Evolutionary conservation across 371 early-diverging fungal genomes (phyloP), one percentile per base, ranked within the genome.

Genomic region (Syncephalastrum monosporum): DNA sequence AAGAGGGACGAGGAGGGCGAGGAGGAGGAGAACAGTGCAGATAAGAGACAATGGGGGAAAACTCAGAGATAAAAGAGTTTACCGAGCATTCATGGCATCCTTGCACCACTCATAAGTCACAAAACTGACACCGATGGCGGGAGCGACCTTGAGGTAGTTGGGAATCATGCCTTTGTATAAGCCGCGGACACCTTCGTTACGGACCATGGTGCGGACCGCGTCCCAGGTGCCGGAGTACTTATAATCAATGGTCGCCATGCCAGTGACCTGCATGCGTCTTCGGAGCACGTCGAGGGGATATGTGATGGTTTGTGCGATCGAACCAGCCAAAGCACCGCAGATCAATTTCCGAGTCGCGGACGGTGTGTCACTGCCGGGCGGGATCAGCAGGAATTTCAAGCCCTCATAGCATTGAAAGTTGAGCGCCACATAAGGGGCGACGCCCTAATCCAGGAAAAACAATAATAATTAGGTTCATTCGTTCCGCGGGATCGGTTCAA

Each of bases 211-310:
- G 45, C 55, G 81, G 17, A 63, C 53, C 14, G 90, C 92, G 62
- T 93, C 86, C 84, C 86, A 87, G 12, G 92, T 92, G 42, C 82
- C 87, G 6, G 65, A 72, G 65, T 93, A 93, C 63, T 87, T 82
- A 69, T 89, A 90, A 38, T 76, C 75, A 48, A 88, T 81, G 19
- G 69, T 74, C 3, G 82, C 75, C 90, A 92, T 87, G 6, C 91
- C 87, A n/a, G 86, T 88, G 55, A 93, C 91, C 70, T 94, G 95
- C 84, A 94, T 87, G 46, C 91, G 79, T 45, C 95, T 80, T 19
- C 95, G 82, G 46, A 94, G 68, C 3, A 94, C 89, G 58, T 94
- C 94, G 56, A 96, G 74, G 23, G 97, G 97, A 67, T 95, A 96
- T 10, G 94, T 94, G 29, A 91, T 82, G 3, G 92, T 91, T 69